Conservation (phyloP, 306 rosid species). For the Cajanus cajan region DNA sequence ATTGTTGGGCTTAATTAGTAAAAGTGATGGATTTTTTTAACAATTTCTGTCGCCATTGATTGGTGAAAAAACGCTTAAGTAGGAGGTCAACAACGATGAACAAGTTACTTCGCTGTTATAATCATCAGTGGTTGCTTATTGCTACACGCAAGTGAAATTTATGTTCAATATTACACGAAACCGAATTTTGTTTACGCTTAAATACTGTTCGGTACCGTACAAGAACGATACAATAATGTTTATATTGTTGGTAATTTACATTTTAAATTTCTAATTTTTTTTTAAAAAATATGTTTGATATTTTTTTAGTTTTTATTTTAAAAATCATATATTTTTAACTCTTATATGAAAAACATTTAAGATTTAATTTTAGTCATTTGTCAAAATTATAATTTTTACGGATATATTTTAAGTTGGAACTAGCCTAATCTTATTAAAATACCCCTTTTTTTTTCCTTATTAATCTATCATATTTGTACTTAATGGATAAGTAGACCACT, state of each 20-base stretch:
- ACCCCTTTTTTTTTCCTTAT: too few relatives aligned
- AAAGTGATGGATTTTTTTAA: not conserved
- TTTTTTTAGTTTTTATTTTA: too few relatives aligned
- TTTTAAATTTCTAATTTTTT: not conserved
- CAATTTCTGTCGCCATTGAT: not conserved
- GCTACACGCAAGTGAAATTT: conserved; percentile 5
- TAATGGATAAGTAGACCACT: too few relatives aligned
- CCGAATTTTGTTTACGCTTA: not conserved
- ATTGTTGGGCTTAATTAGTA: conserved; percentile 19
- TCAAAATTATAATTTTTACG: too few relatives aligned
- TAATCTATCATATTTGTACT: too few relatives aligned
- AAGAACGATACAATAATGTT: not conserved
- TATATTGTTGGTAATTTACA: not conserved
- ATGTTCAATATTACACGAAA: not conserved
- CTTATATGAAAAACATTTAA: too few relatives aligned
- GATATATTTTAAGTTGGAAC: too few relatives aligned
- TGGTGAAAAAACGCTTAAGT: conserved; percentile 15
- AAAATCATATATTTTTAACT: too few relatives aligned
- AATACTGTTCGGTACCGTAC: not conserved
- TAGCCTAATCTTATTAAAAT: too few relatives aligned
- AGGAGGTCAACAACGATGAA: not conserved
- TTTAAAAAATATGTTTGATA: too few relatives aligned
- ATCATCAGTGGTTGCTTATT: not conserved
- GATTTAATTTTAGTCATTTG: too few relatives aligned
- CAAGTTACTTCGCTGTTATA: not conserved